Percentiles rank a stretch among this genome's conserved stretches.
These are phyloP conservation scores for Madurella mycetomatis DNA, from an alignment of 2,329 filamentous ascomycete genomes.

Conservation along the genomic window DNA sequence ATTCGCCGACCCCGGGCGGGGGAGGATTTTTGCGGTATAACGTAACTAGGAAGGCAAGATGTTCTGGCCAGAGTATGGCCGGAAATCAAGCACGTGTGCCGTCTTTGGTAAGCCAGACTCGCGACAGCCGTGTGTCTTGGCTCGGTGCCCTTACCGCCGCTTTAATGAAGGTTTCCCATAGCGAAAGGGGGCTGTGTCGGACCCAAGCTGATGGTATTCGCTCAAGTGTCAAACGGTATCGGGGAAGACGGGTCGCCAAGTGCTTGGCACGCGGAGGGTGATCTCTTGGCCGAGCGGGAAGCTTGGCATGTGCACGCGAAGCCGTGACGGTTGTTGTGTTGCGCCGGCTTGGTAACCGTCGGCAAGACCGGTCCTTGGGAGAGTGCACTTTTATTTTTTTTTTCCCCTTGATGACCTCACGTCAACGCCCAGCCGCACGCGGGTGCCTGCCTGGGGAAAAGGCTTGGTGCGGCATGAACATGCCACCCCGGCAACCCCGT, in stretches of 20 bases:
- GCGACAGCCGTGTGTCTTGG: constrained; percentile 1
- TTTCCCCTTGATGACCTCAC: too few species aligned
- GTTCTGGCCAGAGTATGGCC: background rate
- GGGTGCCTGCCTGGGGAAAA: too few species aligned
- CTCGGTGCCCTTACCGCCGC: background rate
- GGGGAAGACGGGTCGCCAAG: constrained; percentile 22
- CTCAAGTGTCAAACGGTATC: constrained; percentile 11
- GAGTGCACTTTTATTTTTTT: too few species aligned
- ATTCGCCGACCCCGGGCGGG: too few species aligned
- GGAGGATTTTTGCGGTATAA: too few species aligned
- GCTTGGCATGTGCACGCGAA: constrained; percentile 15
- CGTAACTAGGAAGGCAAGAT: background rate
- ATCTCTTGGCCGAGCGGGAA: constrained; percentile 24
- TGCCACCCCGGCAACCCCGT: too few species aligned
- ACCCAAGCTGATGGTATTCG: constrained; percentile 16
- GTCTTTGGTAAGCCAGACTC: constrained; percentile 1
- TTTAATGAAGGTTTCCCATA: constrained; percentile 10
- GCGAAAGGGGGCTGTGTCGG: constrained; percentile 14
- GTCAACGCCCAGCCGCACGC: too few species aligned
- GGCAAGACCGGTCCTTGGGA: too few species aligned
- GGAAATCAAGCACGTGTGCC: background rate
- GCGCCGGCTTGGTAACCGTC: too few species aligned
- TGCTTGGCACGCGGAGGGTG: constrained; percentile 25
- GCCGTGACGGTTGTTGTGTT: too few species aligned
- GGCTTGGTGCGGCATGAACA: too few species aligned